These are phyloP conservation scores for Pilasporangium apinafurcum DNA, from an alignment of 352 stramenopile genomes.

Conservation along the genomic window DNA sequence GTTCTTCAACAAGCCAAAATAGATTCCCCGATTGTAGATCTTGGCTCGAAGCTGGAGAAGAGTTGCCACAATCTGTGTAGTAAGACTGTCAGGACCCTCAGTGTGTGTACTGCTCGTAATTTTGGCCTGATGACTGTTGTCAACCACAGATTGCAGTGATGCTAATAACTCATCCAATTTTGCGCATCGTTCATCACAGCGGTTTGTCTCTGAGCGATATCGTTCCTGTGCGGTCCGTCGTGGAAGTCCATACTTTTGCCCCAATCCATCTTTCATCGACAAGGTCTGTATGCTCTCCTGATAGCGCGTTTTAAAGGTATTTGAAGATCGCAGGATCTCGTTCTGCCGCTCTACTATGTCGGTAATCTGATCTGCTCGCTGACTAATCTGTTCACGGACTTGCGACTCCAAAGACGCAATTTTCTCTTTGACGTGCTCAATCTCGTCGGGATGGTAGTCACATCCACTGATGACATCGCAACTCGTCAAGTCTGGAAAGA, in stretches of 20 bases:
- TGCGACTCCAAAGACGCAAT: constrained; percentile 32
- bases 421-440: constrained; percentile 33
- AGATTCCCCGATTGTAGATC: constrained; percentile 49
- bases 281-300: constrained; percentile 70
- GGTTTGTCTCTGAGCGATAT: constrained; percentile 77
- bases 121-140: constrained; percentile 5
- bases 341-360: constrained; percentile 25
- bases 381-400: constrained; percentile 21
- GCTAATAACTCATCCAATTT: constrained; percentile 58
- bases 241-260: constrained; percentile 86
- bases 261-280: constrained; percentile 85
- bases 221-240: constrained; percentile 77
- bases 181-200: constrained; percentile 60
- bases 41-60: constrained; percentile 53
- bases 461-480: constrained; percentile 62
- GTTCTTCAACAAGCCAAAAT: constrained; percentile 56
- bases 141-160: constrained; percentile 34
- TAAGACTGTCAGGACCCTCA: background rate
- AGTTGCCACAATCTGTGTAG: constrained; percentile 23
- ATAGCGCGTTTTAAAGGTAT: constrained; percentile 64
- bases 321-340: constrained; percentile 19
- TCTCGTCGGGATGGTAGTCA: constrained; percentile 81
- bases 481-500: constrained; percentile 58
- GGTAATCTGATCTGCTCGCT: constrained; percentile 24
- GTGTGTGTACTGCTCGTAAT: constrained; percentile 1